Percentiles rank a stretch among this genome's conserved stretches.
phyloP scores from a whole-genome alignment of 768 basidiomycete genomes.

The Mrakia hoshinonis region DNA sequence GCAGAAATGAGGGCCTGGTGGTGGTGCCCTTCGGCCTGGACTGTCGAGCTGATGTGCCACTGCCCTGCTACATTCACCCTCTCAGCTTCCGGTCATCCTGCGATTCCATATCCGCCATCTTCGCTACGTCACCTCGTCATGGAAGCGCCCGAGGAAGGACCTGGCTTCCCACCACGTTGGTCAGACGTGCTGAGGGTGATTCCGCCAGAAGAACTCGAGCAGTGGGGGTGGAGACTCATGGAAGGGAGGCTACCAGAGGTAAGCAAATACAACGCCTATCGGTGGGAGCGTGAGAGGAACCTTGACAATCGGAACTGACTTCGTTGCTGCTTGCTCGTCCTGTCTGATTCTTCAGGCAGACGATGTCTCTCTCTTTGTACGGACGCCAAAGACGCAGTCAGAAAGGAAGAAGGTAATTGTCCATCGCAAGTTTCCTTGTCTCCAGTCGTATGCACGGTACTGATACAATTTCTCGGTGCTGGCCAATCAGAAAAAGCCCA shows the following conservation, averaged over 20 bases:
- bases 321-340: background rate
- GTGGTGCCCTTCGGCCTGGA: too few relatives aligned
- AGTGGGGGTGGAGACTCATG: conserved; percentile 11
- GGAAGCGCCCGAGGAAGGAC: conserved; percentile 22
- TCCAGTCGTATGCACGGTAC: too few relatives aligned
- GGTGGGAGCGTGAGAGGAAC: too few relatives aligned
- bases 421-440: too few relatives aligned
- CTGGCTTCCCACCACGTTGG: background rate
- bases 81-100: conserved; percentile 12
- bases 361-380: conserved; percentile 14
- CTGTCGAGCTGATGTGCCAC: background rate
- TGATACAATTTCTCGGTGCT: background rate
- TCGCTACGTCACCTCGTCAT: conserved; percentile 12
- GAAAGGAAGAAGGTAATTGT: conserved; percentile 12
- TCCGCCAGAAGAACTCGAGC: background rate
- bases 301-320: too few relatives aligned
- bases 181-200: background rate
- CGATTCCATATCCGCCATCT: conserved; percentile 9
- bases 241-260: conserved; percentile 14
- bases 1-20: too few relatives aligned
- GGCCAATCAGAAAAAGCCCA: background rate
- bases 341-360: background rate
- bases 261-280: too few relatives aligned
- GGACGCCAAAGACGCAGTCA: background rate
- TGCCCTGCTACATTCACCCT: background rate